Percentiles rank a stretch among this genome's conserved stretches.
Conservation (phyloP, 169 alveolate genomes). For the Plasmodium malariae region DNA sequence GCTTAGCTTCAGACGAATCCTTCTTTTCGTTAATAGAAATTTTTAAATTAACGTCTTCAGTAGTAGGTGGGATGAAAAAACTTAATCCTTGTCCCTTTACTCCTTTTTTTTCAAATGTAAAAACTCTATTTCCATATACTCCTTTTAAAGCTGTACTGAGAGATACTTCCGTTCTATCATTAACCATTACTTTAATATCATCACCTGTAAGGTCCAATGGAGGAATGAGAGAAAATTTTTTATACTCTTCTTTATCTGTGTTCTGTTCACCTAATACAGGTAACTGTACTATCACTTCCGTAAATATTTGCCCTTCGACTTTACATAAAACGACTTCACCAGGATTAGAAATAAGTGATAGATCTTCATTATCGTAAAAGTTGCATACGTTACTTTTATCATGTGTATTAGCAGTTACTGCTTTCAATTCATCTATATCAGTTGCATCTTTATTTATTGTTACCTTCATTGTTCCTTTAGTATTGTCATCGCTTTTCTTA, state of each 20-base stretch:
- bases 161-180: neutral
- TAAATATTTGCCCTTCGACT: slow-evolving; percentile 28
- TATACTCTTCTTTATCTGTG: neutral
- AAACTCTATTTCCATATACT: slow-evolving; percentile 46
- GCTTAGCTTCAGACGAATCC: neutral
- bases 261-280: slow-evolving; percentile 30
- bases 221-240: slow-evolving; percentile 22
- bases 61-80: slow-evolving; percentile 51
- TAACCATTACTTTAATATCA: slow-evolving; percentile 8
- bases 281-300: slow-evolving; percentile 37
- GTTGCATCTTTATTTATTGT: slow-evolving; percentile 21
- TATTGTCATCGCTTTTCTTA: neutral
- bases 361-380: slow-evolving; percentile 31
- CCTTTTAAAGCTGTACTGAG: slow-evolving; percentile 36
- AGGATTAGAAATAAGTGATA: neutral
- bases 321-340: slow-evolving; percentile 32
- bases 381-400: slow-evolving; percentile 30
- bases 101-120: slow-evolving; percentile 23
- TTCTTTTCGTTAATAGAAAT: slow-evolving; percentile 15
- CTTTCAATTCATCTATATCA: slow-evolving; percentile 12
- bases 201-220: neutral
- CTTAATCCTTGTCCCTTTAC: slow-evolving; percentile 51
- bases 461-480: slow-evolving; percentile 33
- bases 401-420: neutral
- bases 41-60: slow-evolving; percentile 2